Percentiles rank a stretch among this genome's conserved stretches.
Conservation (phyloP, 2,329 filamentous ascomycete species). For the Paecilomyces niveus region DNA sequence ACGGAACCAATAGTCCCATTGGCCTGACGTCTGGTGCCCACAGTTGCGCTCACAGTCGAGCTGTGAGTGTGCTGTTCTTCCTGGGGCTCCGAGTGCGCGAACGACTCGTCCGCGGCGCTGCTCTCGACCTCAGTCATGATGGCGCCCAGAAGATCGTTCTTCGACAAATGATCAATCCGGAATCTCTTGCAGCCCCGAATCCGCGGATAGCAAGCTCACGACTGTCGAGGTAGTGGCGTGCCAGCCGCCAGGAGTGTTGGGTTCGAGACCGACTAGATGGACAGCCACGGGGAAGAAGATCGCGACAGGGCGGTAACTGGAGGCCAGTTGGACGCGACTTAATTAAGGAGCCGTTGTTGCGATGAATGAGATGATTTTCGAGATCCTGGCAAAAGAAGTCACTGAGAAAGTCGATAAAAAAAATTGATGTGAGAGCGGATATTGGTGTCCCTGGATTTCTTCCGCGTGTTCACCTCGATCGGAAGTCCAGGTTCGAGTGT, state of each 20-base stretch:
- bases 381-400: slow-evolving; percentile 5
- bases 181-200: slow-evolving; percentile 3
- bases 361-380: slow-evolving; percentile 2
- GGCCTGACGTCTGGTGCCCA: slow-evolving; percentile 52
- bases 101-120: slow-evolving; percentile 27
- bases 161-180: slow-evolving; percentile 2
- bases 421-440: neutral
- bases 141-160: neutral
- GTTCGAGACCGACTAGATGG: slow-evolving; percentile 6
- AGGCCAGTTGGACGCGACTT: slow-evolving; percentile 7
- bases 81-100: slow-evolving; percentile 26
- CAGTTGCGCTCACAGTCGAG: slow-evolving; percentile 31
- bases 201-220: slow-evolving; percentile 3
- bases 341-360: slow-evolving; percentile 6
- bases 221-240: slow-evolving; percentile 8
- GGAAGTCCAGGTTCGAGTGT: neutral
- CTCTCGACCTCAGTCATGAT: slow-evolving; percentile 29
- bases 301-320: slow-evolving; percentile 4
- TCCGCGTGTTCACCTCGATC: neutral
- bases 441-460: neutral
- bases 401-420: neutral
- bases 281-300: slow-evolving; percentile 6
- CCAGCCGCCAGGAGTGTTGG: slow-evolving; percentile 7
- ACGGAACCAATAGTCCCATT: slow-evolving; percentile 60
- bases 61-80: slow-evolving; percentile 30